phyloP scores from a whole-genome alignment of 768 basidiomycete species.

The Suillus discolor region DNA sequence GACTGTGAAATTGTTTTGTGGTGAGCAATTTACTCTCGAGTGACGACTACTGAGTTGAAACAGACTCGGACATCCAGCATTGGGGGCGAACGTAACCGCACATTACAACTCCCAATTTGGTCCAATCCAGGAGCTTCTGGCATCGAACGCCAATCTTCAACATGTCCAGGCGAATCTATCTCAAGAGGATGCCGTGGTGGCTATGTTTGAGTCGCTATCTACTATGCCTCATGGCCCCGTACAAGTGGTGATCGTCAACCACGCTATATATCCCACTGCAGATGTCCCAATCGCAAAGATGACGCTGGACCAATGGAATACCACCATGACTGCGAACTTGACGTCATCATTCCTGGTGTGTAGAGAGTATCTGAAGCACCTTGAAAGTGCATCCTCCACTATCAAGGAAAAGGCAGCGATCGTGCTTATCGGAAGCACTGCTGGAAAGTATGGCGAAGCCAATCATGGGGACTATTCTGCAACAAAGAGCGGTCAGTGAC shows the following conservation, averaged over 20 bases:
- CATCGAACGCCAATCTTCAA: conserved; percentile 34
- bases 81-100: conserved; percentile 64
- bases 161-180: conserved; percentile 59
- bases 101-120: conserved; percentile 30
- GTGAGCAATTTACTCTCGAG: too few relatives aligned
- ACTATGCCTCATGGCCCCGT: conserved; percentile 48
- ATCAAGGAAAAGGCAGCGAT: conserved; percentile 59
- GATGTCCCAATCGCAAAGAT: conserved; percentile 56
- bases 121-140: conserved; percentile 43
- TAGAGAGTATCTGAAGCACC: conserved; percentile 54
- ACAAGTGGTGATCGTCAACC: conserved; percentile 63
- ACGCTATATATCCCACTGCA: conserved; percentile 51
- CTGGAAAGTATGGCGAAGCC: conserved; percentile 74
- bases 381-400: conserved; percentile 40
- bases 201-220: conserved; percentile 48
- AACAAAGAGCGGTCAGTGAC: conserved; percentile 61
- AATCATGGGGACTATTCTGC: conserved; percentile 68
- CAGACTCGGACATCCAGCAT: conserved; percentile 43
- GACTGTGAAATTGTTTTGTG: too few relatives aligned
- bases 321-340: conserved; percentile 62
- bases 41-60: too few relatives aligned
- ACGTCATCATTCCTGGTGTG: conserved; percentile 69
- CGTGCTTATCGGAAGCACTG: conserved; percentile 68
- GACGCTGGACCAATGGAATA: conserved; percentile 64
- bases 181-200: conserved; percentile 52